Conservation (phyloP, 768 basidiomycete genomes). For the Amanita pseudoporphyria region DNA sequence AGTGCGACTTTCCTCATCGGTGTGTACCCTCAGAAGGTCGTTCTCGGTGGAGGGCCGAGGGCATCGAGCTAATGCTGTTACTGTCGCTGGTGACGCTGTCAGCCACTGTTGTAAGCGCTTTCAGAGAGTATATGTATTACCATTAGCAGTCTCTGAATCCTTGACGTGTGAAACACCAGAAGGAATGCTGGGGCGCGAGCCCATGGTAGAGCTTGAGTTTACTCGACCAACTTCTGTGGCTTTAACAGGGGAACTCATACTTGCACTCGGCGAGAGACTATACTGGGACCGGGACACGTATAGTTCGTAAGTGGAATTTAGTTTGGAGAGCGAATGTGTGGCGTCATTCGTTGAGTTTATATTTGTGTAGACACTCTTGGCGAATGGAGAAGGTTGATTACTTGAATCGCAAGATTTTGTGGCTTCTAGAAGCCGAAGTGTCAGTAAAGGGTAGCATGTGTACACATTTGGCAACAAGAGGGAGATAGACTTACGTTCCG, state of each 20-base stretch:
- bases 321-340: neutral
- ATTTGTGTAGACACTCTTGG: constrained; percentile 1
- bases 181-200: neutral
- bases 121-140: constrained; percentile 1
- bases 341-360: neutral
- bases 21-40: neutral
- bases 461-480: neutral
- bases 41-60: neutral
- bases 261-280: neutral
- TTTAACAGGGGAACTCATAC: neutral
- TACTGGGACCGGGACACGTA: neutral
- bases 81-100: neutral
- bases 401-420: neutral
- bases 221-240: constrained; percentile 1
- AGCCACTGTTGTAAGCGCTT: neutral
- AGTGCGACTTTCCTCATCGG: neutral
- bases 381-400: neutral
- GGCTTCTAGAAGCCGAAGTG: neutral
- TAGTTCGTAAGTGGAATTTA: too few species aligned
- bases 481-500: constrained; percentile 1
- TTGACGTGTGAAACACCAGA: neutral
- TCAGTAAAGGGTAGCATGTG: constrained; percentile 1
- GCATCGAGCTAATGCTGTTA: neutral
- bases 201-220: constrained; percentile 2
- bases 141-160: neutral